A percentile compares a stretch with the other conserved stretches of the same genome.
Evolutionary conservation across 495 filamentous ascomycete species (phyloP).

Genomic region (Neurospora sp.): DNA sequence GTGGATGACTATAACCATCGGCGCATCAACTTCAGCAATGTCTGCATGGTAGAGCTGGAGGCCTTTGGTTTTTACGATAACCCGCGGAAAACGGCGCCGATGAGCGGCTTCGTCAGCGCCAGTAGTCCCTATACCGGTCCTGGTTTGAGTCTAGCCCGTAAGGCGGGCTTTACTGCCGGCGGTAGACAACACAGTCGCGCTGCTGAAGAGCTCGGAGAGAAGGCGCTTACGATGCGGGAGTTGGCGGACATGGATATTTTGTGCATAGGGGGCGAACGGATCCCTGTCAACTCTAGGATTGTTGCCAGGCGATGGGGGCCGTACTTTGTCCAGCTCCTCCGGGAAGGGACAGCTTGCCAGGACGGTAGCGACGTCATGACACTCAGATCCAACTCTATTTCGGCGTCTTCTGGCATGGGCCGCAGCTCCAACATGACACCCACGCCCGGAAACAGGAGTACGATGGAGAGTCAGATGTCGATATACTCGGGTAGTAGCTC

Average conservation of each 20-base stretch:
- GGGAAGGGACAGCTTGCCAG: conserved; percentile 56
- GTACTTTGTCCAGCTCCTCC: conserved; percentile 84
- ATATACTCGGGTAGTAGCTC: conserved; percentile 40
- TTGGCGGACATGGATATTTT: conserved; percentile 96
- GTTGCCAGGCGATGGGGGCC: conserved; percentile 85
- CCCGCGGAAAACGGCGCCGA: conserved; percentile 62
- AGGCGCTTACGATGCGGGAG: conserved; percentile 67
- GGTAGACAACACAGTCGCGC: conserved; percentile 56
- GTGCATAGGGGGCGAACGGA: conserved; percentile 77
- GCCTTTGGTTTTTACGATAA: conserved; percentile 97
- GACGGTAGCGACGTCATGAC: conserved; percentile 43
- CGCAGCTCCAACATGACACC: conserved; percentile 82
- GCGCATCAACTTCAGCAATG: conserved; percentile 91
- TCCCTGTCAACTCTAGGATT: conserved; percentile 86
- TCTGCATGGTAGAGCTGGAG: conserved; percentile 93
- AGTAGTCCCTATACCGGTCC: conserved; percentile 53
- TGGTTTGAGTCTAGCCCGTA: conserved; percentile 46
- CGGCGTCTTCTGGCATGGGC: conserved; percentile 31
- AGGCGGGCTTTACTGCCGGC: conserved; percentile 55
- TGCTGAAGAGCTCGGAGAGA: conserved; percentile 76
- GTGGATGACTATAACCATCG: conserved; percentile 98
- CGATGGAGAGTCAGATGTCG: conserved; percentile 46
- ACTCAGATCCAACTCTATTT: conserved; percentile 28
- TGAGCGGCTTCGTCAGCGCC: conserved; percentile 70
- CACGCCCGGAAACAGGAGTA: conserved; percentile 55